Percentiles rank a stretch among this genome's conserved stretches.
Evolutionary conservation across 2,329 filamentous ascomycete species (phyloP).

Genomic region (Daldinia eschscholtzii): DNA sequence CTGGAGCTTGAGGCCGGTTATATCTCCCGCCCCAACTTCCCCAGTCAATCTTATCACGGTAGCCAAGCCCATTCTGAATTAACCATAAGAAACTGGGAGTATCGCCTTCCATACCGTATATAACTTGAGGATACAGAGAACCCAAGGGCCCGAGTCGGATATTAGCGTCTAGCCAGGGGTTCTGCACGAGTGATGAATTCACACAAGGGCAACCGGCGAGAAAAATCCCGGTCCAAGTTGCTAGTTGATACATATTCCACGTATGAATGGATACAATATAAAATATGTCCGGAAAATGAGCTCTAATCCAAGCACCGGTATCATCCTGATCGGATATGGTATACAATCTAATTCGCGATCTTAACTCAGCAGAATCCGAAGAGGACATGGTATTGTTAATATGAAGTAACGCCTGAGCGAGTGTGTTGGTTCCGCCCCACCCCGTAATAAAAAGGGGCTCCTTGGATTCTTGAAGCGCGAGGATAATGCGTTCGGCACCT

Average conservation of each 20-base stretch:
- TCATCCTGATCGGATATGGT: neutral
- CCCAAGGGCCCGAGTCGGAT: neutral
- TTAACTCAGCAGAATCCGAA: conserved; percentile 2
- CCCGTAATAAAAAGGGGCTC: conserved; percentile 18
- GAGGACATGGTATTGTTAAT: conserved; percentile 16
- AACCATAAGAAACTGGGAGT: conserved; percentile 21
- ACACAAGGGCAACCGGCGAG: neutral
- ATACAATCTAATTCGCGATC: neutral
- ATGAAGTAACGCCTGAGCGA: conserved; percentile 22
- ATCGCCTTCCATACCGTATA: conserved; percentile 4
- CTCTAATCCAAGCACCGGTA: neutral
- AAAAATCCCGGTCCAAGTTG: neutral
- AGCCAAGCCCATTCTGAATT: conserved; percentile 25
- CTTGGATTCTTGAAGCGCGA: conserved; percentile 10
- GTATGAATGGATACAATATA: neutral
- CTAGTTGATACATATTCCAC: neutral
- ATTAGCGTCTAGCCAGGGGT: neutral
- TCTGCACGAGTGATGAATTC: neutral
- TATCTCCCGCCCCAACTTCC: conserved; percentile 30
- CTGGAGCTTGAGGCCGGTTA: conserved; percentile 5
- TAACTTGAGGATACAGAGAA: neutral
- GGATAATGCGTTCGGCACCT: conserved; percentile 18
- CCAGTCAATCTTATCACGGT: conserved; percentile 16
- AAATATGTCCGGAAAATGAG: neutral
- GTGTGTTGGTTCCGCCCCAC: conserved; percentile 23